Evolutionary conservation across 2,329 filamentous ascomycete genomes (phyloP), one percentile per base, ranked within the genome.

Genomic region (Penicillium fuscoglaucum): DNA sequence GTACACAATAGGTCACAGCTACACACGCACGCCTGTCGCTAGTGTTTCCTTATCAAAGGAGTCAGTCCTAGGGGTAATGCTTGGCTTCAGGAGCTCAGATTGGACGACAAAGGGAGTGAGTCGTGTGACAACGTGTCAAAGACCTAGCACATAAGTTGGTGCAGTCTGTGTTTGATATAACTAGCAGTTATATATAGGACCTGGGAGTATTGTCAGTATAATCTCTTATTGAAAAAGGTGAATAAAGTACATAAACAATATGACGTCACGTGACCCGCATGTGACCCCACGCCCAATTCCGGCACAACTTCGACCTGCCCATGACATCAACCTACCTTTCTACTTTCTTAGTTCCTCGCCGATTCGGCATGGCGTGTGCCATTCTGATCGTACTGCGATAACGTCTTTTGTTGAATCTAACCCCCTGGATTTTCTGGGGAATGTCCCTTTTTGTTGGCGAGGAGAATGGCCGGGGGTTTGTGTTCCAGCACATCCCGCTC

Each of bases 401-500:
- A n/a, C 9, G 13, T 35, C 1, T 19, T 41, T 5, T 48, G 10
- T 48, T 53, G n/a, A 28, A 48, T 24, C 17, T 44, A 33, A n/a
- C 21, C 19, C 4, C n/a, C 24, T 44, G 17, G n/a, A 35, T 9
- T 19, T 43, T 52, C 9, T 52, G 37, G 41, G 53, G 17, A 21
- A 31, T 54, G 33, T 19, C 7, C n/a, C 26, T 37, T 35, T 13
- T 13, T 29, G 24, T 10, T 15, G 24, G 28, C 15, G 45, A 15
- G 35, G 35, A 54, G 50, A 48, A 41, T 41, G 44, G 35, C 31
- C 28, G 50, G 43, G 43, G 29, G 21, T 44, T 35, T 29, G 19
- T 48, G 43, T 57, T 43, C 41, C 64, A 61, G 43, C 45, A 39
- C 35, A 49, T 60, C 37, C 47, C 45, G 52, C 51, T 58, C 44